Evolutionary conservation across 495 filamentous ascomycete species (phyloP), one percentile per base, ranked within the genome.

Genomic region (Penicillium lividum): DNA sequence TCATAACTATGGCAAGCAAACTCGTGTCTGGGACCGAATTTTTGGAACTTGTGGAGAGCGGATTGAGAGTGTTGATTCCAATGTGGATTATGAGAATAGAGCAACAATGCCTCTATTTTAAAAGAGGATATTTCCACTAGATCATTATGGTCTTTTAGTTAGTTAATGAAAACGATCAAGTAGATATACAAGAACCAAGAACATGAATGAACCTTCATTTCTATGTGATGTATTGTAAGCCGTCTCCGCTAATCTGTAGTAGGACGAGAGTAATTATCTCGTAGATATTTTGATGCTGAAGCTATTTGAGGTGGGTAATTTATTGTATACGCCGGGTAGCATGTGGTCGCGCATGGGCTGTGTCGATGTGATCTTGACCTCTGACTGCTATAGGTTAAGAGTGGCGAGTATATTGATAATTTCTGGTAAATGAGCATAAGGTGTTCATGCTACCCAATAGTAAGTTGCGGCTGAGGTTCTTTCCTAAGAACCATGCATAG

Each of bases 1-100:
- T 36, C 61, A 75, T 43, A 75, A 75, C 34, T 75, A 75, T 52
- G 72, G 72, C 18, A 75, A 75, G 56, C 72, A 75, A 59, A 73
- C 68, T 1, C 66, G 70, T 0, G 62, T 75, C 1, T 73, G 72
- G 72, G 72, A 75, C 53, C 62, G 68, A 7, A 43, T 75, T 4
- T 75, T 73, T 44, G 65, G 63, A 13, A 75, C 72, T 0, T 69
- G 60, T 33, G 51, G 44, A 58, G 60, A 64, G n/a, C 64, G 72
- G 11, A 59, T 75, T 2, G 72, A 75, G 59, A 59, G 64, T 7
- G 40, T 52, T 2, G 40, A 45, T 7, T 54, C 57, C 10, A 73
- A 74, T 54, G 57, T 74, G 5, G 72, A 74, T 55, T 74, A 71
- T 49, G 62, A 53, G 8, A 71, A 70, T 33, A 64, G 62, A 5